phyloP scores from a whole-genome alignment of 768 basidiomycete genomes.

The Pulveroboletus sp. region DNA sequence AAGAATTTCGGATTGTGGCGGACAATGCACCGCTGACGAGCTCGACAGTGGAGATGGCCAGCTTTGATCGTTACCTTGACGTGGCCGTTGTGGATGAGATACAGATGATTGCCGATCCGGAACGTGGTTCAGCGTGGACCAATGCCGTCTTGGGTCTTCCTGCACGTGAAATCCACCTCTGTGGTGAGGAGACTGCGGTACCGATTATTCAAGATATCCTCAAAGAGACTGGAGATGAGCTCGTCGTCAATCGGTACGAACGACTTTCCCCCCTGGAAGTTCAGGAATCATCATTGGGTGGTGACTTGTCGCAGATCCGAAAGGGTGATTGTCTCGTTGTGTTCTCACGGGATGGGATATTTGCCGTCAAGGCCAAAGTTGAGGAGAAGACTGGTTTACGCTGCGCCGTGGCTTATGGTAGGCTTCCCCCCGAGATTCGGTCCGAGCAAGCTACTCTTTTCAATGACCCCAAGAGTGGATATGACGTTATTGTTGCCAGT shows the following conservation, averaged over 20 bases:
- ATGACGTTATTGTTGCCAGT: conserved; percentile 88
- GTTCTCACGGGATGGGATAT: conserved; percentile 76
- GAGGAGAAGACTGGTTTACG: conserved; percentile 70
- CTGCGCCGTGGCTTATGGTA: conserved; percentile 93
- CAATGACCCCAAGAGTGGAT: conserved; percentile 80
- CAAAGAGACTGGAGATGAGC: conserved; percentile 76
- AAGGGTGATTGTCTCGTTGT: conserved; percentile 92
- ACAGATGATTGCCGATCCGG: conserved; percentile 83
- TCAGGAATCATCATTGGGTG: conserved; percentile 59
- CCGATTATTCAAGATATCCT: conserved; percentile 71
- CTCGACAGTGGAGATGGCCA: conserved; percentile 94
- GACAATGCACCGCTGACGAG: conserved; percentile 56
- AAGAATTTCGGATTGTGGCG: conserved; percentile 75
- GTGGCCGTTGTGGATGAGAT: conserved; percentile 97
- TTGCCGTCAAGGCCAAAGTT: conserved; percentile 66
- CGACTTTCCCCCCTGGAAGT: conserved; percentile 84
- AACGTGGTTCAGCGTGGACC: conserved; percentile 84
- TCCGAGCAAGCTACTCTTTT: conserved; percentile 91
- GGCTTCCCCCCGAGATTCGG: conserved; percentile 86
- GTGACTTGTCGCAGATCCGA: conserved; percentile 57
- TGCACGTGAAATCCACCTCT: conserved; percentile 87
- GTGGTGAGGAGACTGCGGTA: conserved; percentile 92
- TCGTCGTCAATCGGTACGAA: conserved; percentile 78
- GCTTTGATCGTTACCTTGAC: conserved; percentile 43
- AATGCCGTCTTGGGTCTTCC: conserved; percentile 69